Evolutionary conservation across 2,329 filamentous ascomycete species (phyloP).

Genomic region (Alternaria sp.): DNA sequence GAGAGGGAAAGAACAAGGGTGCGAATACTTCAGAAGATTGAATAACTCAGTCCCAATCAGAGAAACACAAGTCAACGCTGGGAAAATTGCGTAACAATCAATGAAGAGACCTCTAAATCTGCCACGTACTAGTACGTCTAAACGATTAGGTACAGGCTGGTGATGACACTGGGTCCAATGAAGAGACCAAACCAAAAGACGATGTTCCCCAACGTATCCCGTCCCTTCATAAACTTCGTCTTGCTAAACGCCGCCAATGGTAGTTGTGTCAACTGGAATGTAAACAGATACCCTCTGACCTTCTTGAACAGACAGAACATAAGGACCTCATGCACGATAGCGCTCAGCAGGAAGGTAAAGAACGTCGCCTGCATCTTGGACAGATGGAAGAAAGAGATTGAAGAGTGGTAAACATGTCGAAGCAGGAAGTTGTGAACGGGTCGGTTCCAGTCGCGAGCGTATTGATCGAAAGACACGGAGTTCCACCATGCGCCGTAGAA

Average conservation of each 20-base stretch:
- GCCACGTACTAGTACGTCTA: constrained; percentile 25
- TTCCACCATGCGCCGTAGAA: constrained; percentile 68
- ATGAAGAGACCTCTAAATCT: not conserved
- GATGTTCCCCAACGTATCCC: constrained; percentile 72
- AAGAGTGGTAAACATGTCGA: constrained; percentile 80
- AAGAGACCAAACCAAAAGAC: constrained; percentile 84
- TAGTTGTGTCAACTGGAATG: constrained; percentile 77
- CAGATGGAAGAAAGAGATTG: constrained; percentile 75
- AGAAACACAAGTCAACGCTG: not conserved
- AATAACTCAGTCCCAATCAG: not conserved
- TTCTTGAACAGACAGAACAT: constrained; percentile 86
- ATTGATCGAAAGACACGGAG: constrained; percentile 73
- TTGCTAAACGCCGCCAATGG: constrained; percentile 73
- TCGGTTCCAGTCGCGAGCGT: constrained; percentile 82
- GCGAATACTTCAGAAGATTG: not conserved
- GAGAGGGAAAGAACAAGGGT: constrained; percentile 33
- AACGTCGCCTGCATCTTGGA: constrained; percentile 76
- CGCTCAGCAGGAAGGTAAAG: constrained; percentile 76
- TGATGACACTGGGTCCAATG: constrained; percentile 73
- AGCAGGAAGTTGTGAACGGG: constrained; percentile 81
- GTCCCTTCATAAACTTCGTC: constrained; percentile 70
- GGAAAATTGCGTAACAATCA: not conserved
- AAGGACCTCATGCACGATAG: constrained; percentile 76
- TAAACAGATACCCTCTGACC: constrained; percentile 74
- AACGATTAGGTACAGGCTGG: constrained; percentile 61